Conservation (phyloP, 192 early-diverging fungal genomes). For the Fimicolochytrium jonesii region DNA sequence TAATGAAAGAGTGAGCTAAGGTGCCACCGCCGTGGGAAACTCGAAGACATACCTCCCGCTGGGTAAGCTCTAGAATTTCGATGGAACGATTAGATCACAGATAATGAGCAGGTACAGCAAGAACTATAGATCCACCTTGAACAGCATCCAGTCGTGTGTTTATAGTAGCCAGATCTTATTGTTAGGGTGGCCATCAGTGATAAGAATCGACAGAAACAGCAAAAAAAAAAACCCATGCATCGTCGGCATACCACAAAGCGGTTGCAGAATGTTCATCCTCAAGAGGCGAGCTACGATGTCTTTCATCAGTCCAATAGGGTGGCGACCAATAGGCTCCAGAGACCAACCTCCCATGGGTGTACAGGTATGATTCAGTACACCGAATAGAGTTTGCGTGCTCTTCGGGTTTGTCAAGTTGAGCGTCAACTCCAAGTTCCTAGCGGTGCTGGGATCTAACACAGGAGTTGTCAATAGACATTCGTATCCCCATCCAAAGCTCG, state of each 20-base stretch:
- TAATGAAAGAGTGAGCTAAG: no score
- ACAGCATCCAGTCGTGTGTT: conserved; percentile 57
- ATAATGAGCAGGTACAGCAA: no score
- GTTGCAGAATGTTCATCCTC: conserved; percentile 74
- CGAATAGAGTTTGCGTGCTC: conserved; percentile 52
- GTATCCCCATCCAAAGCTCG: no score
- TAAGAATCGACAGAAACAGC: not conserved
- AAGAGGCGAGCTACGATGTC: conserved; percentile 52
- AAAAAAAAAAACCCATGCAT: not conserved
- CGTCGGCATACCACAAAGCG: conserved; percentile 42
- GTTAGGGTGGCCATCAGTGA: not conserved
- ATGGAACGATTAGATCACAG: no score
- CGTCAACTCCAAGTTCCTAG: conserved; percentile 60
- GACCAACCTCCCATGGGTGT: conserved; percentile 62
- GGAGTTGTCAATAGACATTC: no score
- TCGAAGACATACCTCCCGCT: no score
- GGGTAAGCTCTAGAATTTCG: no score
- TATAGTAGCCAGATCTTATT: conserved; percentile 43
- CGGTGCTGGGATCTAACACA: conserved; percentile 51
- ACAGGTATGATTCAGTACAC: conserved; percentile 53
- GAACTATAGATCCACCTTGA: conserved; percentile 35
- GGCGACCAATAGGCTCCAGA: conserved; percentile 1
- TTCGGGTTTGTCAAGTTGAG: conserved; percentile 43
- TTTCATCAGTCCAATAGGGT: not conserved
- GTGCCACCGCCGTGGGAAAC: no score